Conservation (phyloP, 148 eudicot species). For the Dianthus caryophyllus region DNA sequence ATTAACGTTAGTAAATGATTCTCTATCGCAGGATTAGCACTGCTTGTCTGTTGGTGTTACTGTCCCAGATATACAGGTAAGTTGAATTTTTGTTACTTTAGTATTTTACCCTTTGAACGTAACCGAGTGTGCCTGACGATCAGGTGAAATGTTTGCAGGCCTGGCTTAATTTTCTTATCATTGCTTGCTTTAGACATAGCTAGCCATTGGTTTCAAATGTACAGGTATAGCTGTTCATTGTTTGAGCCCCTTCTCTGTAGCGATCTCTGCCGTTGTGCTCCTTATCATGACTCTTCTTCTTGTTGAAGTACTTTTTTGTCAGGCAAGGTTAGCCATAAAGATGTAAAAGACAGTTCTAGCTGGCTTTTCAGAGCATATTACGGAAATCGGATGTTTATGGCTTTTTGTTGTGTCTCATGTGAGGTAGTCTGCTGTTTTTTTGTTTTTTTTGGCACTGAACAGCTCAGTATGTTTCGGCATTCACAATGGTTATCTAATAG, state of each 20-base stretch:
- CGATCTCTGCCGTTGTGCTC: not conserved
- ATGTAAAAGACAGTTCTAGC: conserved; percentile 84
- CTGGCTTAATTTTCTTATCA: conserved; percentile 74
- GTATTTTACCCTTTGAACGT: not conserved
- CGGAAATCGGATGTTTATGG: conserved; percentile 83
- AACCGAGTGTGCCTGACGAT: conserved; percentile 19
- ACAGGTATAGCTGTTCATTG: conserved; percentile 51
- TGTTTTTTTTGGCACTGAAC: no score
- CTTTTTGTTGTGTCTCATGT: conserved; percentile 90
- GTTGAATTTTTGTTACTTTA: not conserved
- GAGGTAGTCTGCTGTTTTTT: conserved; percentile 44
- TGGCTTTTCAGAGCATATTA: conserved; percentile 90
- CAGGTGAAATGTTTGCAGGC: conserved; percentile 66
- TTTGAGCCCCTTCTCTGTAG: not conserved
- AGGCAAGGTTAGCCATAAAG: conserved; percentile 89
- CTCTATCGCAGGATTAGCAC: conserved; percentile 79
- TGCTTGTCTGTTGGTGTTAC: conserved; percentile 85
- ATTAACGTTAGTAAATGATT: not conserved
- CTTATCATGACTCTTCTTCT: conserved; percentile 19
- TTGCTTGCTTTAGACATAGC: conserved; percentile 90
- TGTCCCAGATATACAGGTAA: conserved; percentile 91
- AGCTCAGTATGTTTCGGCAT: conserved; percentile 1
- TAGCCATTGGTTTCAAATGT: conserved; percentile 99
- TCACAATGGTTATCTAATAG: not conserved
- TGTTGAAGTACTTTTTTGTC: conserved; percentile 82